Evolutionary conservation across 352 stramenopile genomes (phyloP).

Genomic region (Thraustochytrium striatum): DNA sequence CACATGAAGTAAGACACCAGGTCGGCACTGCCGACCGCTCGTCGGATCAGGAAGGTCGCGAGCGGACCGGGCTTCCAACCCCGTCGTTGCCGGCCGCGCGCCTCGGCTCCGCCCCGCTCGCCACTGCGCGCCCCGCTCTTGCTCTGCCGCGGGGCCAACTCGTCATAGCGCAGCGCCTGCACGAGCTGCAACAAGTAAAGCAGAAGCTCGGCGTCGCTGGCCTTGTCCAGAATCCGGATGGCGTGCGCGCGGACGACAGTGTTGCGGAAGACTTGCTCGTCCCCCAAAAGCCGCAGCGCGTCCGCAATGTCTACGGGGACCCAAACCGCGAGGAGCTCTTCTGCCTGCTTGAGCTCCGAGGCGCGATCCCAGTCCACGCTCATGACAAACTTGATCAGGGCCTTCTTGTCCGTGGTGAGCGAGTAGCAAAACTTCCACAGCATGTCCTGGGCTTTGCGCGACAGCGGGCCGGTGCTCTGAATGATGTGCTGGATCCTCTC

Average conservation of each 20-base stretch:
- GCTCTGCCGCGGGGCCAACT: conserved; percentile 9
- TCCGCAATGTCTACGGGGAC: conserved; percentile 91
- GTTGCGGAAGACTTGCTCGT: conserved; percentile 74
- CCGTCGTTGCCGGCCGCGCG: background rate
- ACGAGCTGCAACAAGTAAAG: conserved; percentile 97
- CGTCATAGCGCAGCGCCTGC: conserved; percentile 87
- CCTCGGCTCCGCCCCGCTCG: background rate
- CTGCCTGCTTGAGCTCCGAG: conserved; percentile 88
- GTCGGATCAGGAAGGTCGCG: conserved; percentile 31
- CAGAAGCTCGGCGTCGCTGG: conserved; percentile 93
- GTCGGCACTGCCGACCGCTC: background rate
- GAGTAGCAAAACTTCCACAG: conserved; percentile 59
- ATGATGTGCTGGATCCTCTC: conserved; percentile 84
- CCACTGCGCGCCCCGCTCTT: background rate
- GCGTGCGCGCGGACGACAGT: conserved; percentile 89
- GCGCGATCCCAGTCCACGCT: conserved; percentile 97
- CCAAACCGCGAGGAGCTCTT: conserved; percentile 74
- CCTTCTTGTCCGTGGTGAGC: conserved; percentile 73
- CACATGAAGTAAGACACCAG: conserved; percentile 40
- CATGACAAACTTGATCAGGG: conserved; percentile 95
- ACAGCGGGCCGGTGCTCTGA: conserved; percentile 84
- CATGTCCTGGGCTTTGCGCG: conserved; percentile 79
- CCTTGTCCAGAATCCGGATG: conserved; percentile 85
- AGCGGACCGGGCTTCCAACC: background rate
- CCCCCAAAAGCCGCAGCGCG: conserved; percentile 91